A percentile compares a stretch with the other conserved stretches of the same genome.
These are phyloP conservation scores for Corymbia calophylla DNA, from an alignment of 441 rosid genomes.

Conservation along the genomic window DNA sequence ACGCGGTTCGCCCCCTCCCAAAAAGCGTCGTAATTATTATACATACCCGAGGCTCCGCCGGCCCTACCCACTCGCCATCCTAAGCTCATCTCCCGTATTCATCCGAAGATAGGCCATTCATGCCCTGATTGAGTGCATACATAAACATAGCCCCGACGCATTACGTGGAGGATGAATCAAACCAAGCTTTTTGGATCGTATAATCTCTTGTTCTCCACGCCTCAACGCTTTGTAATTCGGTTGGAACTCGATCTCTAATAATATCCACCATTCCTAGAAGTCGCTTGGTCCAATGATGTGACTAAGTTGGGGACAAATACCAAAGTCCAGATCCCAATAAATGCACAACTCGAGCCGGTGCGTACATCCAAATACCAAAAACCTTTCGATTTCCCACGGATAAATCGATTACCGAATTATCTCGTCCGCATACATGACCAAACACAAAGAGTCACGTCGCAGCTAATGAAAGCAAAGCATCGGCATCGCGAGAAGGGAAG, in stretches of 20 bases:
- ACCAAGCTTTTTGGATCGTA: not conserved
- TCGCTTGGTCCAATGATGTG: not conserved
- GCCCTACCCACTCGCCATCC: not conserved
- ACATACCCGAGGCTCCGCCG: not conserved
- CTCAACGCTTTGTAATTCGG: not conserved
- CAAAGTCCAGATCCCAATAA: not conserved
- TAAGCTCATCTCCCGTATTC: not conserved
- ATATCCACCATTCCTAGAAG: not conserved
- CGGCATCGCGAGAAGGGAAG: not conserved
- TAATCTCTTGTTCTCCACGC: not conserved
- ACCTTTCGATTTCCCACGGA: not conserved
- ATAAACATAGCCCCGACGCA: not conserved
- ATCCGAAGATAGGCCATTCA: not conserved
- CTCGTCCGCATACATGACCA: not conserved
- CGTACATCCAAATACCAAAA: not conserved
- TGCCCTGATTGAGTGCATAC: not conserved
- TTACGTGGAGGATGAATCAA: not conserved
- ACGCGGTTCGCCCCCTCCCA: not conserved
- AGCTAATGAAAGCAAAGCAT: not conserved
- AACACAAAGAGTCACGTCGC: not conserved
- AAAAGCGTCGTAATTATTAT: not conserved
- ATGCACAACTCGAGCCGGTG: not conserved
- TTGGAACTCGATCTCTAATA: not conserved
- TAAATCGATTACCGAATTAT: not conserved
- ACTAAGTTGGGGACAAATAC: not conserved